A percentile compares a stretch with the other conserved stretches of the same genome.
These are phyloP conservation scores for Mucor racemosus DNA, from an alignment of 371 early-diverging fungal genomes.

Conservation along the genomic window DNA sequence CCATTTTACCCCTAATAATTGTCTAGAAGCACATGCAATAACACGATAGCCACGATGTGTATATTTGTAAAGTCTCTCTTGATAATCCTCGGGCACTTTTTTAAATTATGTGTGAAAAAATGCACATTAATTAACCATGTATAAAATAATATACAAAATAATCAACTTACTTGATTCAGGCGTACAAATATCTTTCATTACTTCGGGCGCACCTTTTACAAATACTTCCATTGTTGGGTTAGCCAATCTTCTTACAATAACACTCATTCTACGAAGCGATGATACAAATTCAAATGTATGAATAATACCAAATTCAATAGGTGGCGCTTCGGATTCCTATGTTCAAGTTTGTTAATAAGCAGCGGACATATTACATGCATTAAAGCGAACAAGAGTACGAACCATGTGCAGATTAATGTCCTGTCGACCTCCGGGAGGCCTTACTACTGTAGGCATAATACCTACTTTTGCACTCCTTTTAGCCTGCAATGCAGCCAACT, in stretches of 20 bases:
- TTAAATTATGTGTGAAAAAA: not conserved
- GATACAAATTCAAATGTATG: slow-evolving; percentile 97
- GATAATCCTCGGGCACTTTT: slow-evolving; percentile 83
- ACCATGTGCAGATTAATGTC: slow-evolving; percentile 34
- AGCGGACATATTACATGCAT: slow-evolving; percentile 8
- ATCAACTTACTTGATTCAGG: slow-evolving; percentile 61
- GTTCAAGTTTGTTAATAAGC: not conserved
- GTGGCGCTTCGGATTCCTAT: slow-evolving; percentile 22
- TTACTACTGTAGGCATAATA: slow-evolving; percentile 83
- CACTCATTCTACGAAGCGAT: slow-evolving; percentile 93
- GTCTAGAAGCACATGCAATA: slow-evolving; percentile 88
- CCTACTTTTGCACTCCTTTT: slow-evolving; percentile 55
- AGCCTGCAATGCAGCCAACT: slow-evolving; percentile 36
- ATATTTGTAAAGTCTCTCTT: slow-evolving; percentile 77
- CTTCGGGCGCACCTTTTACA: slow-evolving; percentile 98
- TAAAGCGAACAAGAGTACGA: slow-evolving; percentile 4
- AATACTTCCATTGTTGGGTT: slow-evolving; percentile 82
- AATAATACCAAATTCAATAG: slow-evolving; percentile 88
- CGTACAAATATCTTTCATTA: slow-evolving; percentile 84
- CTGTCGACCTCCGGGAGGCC: slow-evolving; percentile 77
- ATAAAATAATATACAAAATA: slow-evolving; percentile 9
- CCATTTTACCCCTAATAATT: slow-evolving; percentile 73
- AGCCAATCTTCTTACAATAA: slow-evolving; percentile 80
- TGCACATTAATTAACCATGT: slow-evolving; percentile 13
- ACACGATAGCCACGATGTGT: slow-evolving; percentile 97